These are phyloP conservation scores for Calonectria ilicicola DNA, from an alignment of 2,329 filamentous ascomycete genomes.

Conservation along the genomic window DNA sequence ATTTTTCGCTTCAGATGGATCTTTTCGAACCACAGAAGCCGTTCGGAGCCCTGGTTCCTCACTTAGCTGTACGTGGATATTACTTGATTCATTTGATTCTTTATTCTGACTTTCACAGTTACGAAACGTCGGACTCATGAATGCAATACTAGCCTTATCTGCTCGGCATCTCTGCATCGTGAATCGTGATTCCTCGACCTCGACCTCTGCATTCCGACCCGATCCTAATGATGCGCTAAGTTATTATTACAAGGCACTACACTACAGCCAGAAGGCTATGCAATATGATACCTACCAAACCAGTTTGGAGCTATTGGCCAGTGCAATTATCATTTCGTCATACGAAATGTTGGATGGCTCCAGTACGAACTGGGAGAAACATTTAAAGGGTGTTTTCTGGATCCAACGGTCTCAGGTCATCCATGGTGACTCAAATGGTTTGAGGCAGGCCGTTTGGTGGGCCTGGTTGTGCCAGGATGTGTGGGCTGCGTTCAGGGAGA, in stretches of 20 bases:
- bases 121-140: conserved; percentile 65
- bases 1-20: conserved; percentile 30
- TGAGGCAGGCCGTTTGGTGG: conserved; percentile 73
- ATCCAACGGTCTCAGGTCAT: conserved; percentile 72
- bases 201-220: not conserved
- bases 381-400: conserved; percentile 74
- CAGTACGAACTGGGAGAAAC: conserved; percentile 66
- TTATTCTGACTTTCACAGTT: not conserved
- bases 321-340: conserved; percentile 68
- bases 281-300: conserved; percentile 67
- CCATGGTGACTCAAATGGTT: conserved; percentile 67
- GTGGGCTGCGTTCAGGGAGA: conserved; percentile 72
- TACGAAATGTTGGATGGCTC: conserved; percentile 74
- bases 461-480: conserved; percentile 73
- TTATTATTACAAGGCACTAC: conserved; percentile 72
- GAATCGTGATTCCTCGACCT: not conserved
- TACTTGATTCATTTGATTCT: not conserved
- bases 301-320: conserved; percentile 68
- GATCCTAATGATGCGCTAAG: conserved; percentile 44
- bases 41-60: conserved; percentile 29
- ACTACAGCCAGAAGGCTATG: conserved; percentile 70
- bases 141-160: conserved; percentile 66
- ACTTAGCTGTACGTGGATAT: conserved; percentile 44
- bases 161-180: conserved; percentile 28
- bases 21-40: conserved; percentile 33